Base-by-base conservation (phyloP, 192 early-diverging fungal genomes). In the Mortierella claussenii region DNA sequence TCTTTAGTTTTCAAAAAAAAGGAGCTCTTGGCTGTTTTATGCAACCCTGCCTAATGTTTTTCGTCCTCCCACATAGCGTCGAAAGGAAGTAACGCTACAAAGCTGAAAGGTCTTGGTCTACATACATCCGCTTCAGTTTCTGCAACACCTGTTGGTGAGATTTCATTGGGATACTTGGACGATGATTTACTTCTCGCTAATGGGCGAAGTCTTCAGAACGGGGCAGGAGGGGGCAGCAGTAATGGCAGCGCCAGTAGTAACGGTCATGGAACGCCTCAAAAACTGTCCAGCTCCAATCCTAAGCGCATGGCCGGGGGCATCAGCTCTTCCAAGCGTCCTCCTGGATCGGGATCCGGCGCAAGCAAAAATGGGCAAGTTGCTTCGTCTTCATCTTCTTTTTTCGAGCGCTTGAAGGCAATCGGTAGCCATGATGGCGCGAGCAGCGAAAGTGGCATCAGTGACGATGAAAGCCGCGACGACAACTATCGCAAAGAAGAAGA, bases 341-440 rank as follows among this genome's bases (percentile, higher is more conserved):
- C 73, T 26, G 73, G 73, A 1, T 71, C 69, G 1, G 44, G 58
- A 28, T 55, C 54, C 3, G 18, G 50, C 18, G 44, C 58, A 67
- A 67, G 64, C 45, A 76, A 76, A 61, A 76, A 76, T 66, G 73
- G 73, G 73, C 64, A 67, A 76, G 73, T 74, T 50, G 48, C 56
- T 50, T 74, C 56, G 32, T 74, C 37, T 10, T 40, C 37, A 40
- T 40, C 37, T 10, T 40, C 37, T 13, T 40, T 65, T 65, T 65
- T 62, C 65, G 62, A 64, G 47, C 36, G 61, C 61, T 65, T 74
- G 60, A 58, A 36, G 20, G 60, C 69, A n/a, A 74, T 71, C 49
- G 69, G 69, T 6, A 63, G 60, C 57, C 50, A 24, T 37, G 60
- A 71, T 18, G 60, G 47, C 28, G 0, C 45, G 11, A 50, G 28